Conservation (phyloP, 225 moss, liverwort and hornwort species). For the Asterella californica region DNA sequence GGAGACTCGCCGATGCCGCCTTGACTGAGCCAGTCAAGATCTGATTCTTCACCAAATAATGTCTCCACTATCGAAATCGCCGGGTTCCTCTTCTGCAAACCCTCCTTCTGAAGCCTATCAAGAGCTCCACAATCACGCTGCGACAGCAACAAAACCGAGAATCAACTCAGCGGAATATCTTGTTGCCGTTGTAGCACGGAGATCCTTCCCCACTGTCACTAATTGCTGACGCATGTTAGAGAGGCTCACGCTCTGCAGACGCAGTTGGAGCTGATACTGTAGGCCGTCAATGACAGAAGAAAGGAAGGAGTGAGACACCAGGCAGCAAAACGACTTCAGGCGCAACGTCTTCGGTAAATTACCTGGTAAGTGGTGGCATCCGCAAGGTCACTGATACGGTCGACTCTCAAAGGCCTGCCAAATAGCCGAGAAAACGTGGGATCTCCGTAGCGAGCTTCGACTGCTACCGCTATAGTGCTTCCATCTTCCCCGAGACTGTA, state of each 20-base stretch:
- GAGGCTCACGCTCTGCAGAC: neutral
- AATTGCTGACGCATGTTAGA: no score
- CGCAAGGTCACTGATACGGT: constrained; percentile 91
- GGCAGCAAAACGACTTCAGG: neutral
- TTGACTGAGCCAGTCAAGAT: constrained; percentile 67
- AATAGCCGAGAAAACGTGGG: constrained; percentile 94
- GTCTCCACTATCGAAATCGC: constrained; percentile 60
- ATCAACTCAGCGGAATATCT: neutral
- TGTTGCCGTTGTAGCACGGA: neutral
- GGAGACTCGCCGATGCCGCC: constrained; percentile 47
- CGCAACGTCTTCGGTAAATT: neutral
- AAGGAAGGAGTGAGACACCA: neutral
- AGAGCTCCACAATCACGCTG: constrained; percentile 98
- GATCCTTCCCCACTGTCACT: no score
- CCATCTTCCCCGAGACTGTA: constrained; percentile 91
- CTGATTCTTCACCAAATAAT: constrained; percentile 70
- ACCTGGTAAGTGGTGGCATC: constrained; percentile 98
- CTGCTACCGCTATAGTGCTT: constrained; percentile 76
- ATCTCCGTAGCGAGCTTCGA: constrained; percentile 97
- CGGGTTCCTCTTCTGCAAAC: constrained; percentile 62
- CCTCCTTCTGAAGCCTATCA: constrained; percentile 79
- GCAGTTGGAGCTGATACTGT: neutral
- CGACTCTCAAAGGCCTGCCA: constrained; percentile 84
- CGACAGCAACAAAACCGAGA: neutral
- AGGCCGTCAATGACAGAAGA: neutral